These are phyloP conservation scores for Acer saccharum DNA, from an alignment of 345 rosid genomes.

Conservation along the genomic window DNA sequence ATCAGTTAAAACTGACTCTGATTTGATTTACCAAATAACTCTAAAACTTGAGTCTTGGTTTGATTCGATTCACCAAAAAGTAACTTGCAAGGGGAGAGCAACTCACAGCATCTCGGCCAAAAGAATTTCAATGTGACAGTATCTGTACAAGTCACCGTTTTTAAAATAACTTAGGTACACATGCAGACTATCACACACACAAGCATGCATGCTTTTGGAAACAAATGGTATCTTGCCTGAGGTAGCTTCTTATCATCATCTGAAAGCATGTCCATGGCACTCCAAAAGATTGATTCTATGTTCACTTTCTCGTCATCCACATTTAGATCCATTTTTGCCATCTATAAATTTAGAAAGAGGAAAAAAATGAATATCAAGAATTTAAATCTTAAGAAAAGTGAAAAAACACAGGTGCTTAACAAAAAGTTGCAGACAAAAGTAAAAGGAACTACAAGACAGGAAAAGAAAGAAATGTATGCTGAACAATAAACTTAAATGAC, in stretches of 20 bases:
- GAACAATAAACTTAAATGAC: slow-evolving; percentile 4
- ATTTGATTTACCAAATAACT: neutral
- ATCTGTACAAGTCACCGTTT: neutral
- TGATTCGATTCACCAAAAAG: neutral
- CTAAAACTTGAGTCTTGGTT: neutral
- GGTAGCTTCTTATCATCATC: slow-evolving; percentile 99
- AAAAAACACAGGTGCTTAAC: neutral
- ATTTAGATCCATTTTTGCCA: slow-evolving; percentile 96
- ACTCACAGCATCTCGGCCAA: neutral
- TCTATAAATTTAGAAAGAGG: slow-evolving; percentile 39
- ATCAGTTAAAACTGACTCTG: neutral
- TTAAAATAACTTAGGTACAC: neutral
- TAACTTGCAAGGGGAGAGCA: neutral
- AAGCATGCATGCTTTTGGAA: slow-evolving; percentile 5
- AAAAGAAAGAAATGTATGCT: neutral
- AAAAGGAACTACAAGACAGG: neutral
- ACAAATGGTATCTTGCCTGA: slow-evolving; percentile 67
- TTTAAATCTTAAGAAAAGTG: slow-evolving; percentile 1
- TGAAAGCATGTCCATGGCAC: slow-evolving; percentile 98
- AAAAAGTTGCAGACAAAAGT: neutral
- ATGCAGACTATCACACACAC: slow-evolving; percentile 4
- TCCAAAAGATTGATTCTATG: slow-evolving; percentile 84
- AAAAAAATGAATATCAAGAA: neutral
- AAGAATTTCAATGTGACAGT: neutral
- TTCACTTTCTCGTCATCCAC: slow-evolving; percentile 85